These are phyloP conservation scores for Vickermania ingenoplastis DNA, from an alignment of 208 protist species.

Conservation along the genomic window DNA sequence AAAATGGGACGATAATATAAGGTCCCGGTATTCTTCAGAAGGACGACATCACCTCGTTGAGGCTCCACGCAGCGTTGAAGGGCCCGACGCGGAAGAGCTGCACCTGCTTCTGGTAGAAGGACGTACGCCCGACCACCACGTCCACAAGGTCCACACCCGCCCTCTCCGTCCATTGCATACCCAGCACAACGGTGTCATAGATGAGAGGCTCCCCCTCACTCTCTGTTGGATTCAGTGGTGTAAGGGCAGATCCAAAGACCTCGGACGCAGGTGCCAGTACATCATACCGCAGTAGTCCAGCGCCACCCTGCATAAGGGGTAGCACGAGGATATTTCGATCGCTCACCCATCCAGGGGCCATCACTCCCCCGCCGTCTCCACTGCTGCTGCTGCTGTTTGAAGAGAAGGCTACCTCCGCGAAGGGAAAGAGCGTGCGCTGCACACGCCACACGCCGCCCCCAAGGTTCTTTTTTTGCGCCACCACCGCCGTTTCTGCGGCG, in stretches of 20 bases:
- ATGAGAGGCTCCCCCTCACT: slow-evolving; percentile 37
- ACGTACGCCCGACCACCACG: too few species aligned
- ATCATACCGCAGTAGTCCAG: slow-evolving; percentile 59
- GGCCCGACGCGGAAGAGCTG: too few species aligned
- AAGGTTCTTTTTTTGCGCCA: slow-evolving; percentile 19
- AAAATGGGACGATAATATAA: too few species aligned
- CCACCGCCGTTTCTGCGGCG: too few species aligned
- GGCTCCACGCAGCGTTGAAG: too few species aligned
- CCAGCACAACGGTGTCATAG: slow-evolving; percentile 65
- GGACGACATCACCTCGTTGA: too few species aligned
- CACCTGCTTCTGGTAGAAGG: too few species aligned
- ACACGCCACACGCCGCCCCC: slow-evolving; percentile 80
- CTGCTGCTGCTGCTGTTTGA: neutral
- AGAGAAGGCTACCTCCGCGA: neutral
- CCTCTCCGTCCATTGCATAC: too few species aligned
- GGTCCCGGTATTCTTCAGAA: too few species aligned
- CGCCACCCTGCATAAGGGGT: slow-evolving; percentile 80
- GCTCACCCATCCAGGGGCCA: slow-evolving; percentile 27
- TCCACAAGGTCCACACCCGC: too few species aligned
- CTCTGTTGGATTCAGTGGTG: neutral
- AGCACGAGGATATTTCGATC: slow-evolving; percentile 37
- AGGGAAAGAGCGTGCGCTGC: slow-evolving; percentile 30
- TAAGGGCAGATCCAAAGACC: slow-evolving; percentile 26
- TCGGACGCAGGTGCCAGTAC: slow-evolving; percentile 13
- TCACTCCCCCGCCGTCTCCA: slow-evolving; percentile 1